Conservation (phyloP, 1,284 basidiomycete species). For the Hemileia vastatrix region DNA sequence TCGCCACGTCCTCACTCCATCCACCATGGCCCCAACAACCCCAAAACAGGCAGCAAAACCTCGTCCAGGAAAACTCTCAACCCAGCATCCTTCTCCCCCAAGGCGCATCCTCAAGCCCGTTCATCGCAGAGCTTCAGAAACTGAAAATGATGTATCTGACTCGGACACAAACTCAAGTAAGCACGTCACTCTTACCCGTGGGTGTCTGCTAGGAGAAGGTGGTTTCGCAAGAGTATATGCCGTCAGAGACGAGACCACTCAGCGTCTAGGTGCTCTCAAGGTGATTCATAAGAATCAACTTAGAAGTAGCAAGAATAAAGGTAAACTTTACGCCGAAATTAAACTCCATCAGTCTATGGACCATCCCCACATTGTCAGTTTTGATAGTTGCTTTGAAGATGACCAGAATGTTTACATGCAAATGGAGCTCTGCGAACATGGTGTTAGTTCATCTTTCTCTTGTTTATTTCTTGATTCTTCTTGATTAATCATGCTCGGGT, state of each 20-base stretch:
- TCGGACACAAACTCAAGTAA: conserved; percentile 4
- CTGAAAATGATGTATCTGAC: background rate
- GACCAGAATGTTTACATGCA: conserved; percentile 93
- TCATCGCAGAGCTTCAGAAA: conserved; percentile 4
- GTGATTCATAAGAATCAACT: conserved; percentile 47
- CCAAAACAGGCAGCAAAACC: conserved; percentile 5
- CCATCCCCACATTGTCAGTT: conserved; percentile 86
- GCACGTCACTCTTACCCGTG: conserved; percentile 24
- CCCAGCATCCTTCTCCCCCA: conserved; percentile 20
- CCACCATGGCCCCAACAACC: conserved; percentile 4
- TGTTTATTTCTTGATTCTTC: background rate
- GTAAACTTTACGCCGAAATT: conserved; percentile 89
- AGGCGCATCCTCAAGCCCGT: conserved; percentile 19
- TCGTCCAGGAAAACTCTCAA: conserved; percentile 18
- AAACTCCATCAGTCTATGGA: conserved; percentile 87
- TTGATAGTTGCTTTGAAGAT: conserved; percentile 93
- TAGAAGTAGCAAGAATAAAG: conserved; percentile 46
- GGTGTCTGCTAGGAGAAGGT: conserved; percentile 43
- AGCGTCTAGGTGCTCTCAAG: conserved; percentile 46
- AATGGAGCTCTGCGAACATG: conserved; percentile 81
- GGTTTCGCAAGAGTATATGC: conserved; percentile 44
- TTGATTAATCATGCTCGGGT: background rate
- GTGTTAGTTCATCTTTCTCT: conserved; percentile 47
- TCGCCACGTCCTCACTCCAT: no score
- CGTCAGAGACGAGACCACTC: conserved; percentile 37